These are phyloP conservation scores for Remersonia thermophila DNA, from an alignment of 2,329 filamentous ascomycete genomes.

Conservation along the genomic window DNA sequence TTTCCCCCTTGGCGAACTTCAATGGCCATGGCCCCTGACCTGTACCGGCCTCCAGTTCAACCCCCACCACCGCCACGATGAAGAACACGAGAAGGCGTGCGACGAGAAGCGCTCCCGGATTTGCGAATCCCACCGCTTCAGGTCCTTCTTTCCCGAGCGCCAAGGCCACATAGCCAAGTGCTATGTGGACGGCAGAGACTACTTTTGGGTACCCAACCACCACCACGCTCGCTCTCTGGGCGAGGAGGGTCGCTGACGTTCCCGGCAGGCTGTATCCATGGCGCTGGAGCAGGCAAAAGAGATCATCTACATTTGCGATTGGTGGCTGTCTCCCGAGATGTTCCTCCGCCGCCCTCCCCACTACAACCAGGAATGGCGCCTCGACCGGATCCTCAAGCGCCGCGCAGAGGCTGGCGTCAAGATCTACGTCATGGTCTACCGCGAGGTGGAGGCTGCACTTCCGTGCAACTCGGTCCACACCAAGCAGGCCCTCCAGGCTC, in stretches of 20 bases:
- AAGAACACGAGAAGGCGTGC: conserved; percentile 74
- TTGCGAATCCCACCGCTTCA: conserved; percentile 63
- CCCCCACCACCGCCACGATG: conserved; percentile 80
- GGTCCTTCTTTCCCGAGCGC: conserved; percentile 81
- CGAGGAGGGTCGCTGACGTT: neutral
- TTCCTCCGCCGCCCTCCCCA: conserved; percentile 78
- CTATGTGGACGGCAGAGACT: conserved; percentile 93
- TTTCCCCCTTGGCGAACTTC: neutral
- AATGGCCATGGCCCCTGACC: neutral
- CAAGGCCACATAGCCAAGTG: conserved; percentile 84
- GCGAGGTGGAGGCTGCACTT: conserved; percentile 68
- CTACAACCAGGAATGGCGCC: conserved; percentile 69
- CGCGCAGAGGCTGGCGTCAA: conserved; percentile 87
- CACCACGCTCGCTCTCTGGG: no score
- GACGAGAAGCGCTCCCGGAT: conserved; percentile 69
- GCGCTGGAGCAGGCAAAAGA: conserved; percentile 85
- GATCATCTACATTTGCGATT: conserved; percentile 90
- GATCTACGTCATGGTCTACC: conserved; percentile 88
- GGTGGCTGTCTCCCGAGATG: conserved; percentile 88
- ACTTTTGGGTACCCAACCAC: conserved; percentile 72
- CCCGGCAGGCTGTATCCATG: conserved; percentile 54
- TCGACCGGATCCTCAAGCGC: conserved; percentile 79
- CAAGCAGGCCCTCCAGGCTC: conserved; percentile 66
- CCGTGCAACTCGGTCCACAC: conserved; percentile 91
- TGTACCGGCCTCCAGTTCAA: conserved; percentile 54